phyloP scores from a whole-genome alignment of 495 filamentous ascomycete genomes.

The Trichocladium uniseriatum region DNA sequence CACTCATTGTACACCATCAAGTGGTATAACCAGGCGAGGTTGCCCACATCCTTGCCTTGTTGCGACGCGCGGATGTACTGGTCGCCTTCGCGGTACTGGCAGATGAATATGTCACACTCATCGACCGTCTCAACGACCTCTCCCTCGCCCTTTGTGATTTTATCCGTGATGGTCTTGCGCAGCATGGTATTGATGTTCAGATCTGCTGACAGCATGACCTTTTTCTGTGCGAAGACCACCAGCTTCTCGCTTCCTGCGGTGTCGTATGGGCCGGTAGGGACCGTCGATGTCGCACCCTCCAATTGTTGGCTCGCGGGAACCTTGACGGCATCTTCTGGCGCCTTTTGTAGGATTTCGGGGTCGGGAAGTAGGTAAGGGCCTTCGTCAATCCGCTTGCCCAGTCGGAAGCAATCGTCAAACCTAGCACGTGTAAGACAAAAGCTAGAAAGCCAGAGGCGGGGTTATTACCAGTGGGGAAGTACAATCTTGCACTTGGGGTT shows the following conservation, averaged over 20 bases:
- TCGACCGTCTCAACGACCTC: conserved; percentile 55
- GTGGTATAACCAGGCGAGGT: conserved; percentile 87
- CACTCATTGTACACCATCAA: conserved; percentile 81
- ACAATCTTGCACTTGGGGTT: conserved; percentile 68
- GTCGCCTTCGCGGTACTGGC: conserved; percentile 72
- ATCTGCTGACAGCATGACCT: conserved; percentile 60
- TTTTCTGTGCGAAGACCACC: conserved; percentile 58
- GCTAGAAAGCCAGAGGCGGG: not conserved
- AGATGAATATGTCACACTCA: conserved; percentile 71
- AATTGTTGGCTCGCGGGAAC: conserved; percentile 50
- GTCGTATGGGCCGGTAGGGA: conserved; percentile 41
- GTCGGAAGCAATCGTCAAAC: conserved; percentile 94
- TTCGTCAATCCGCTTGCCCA: conserved; percentile 82
- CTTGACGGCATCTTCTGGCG: conserved; percentile 45
- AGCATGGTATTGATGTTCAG: conserved; percentile 59
- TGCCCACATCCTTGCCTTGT: conserved; percentile 72
- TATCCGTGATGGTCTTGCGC: conserved; percentile 52
- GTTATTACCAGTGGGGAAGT: conserved; percentile 81
- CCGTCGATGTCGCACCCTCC: conserved; percentile 63
- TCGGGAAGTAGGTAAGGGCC: conserved; percentile 79
- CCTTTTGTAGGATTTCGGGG: conserved; percentile 60
- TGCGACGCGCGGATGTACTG: conserved; percentile 71
- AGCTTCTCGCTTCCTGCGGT: conserved; percentile 26
- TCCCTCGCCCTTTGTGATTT: conserved; percentile 63
- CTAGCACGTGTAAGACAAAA: conserved; percentile 30